A percentile compares a stretch with the other conserved stretches of the same genome.
These are phyloP conservation scores for Picochlorum costavermella DNA, from an alignment of 139 green algal genomes.

Conservation along the genomic window DNA sequence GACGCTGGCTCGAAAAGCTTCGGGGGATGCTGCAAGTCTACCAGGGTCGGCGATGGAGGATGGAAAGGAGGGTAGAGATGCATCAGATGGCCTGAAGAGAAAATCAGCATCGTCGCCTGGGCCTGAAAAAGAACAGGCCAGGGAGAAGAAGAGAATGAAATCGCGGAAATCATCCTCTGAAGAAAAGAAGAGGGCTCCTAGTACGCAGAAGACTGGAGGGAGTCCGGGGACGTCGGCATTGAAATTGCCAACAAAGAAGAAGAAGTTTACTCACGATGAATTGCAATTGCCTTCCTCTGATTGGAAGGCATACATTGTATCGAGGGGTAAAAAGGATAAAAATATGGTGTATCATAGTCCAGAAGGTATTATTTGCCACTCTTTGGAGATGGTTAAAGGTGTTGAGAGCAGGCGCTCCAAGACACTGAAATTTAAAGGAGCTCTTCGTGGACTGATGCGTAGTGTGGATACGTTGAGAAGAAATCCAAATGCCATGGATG, in stretches of 20 bases:
- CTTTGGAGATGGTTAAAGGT: background rate
- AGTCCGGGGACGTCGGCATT: background rate
- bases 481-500: background rate
- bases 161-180: background rate
- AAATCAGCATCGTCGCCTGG: too few species aligned
- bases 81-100: too few species aligned
- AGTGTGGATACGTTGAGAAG: background rate
- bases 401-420: background rate
- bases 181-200: background rate
- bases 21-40: too few species aligned
- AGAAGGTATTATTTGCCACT: background rate
- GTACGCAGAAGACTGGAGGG: background rate
- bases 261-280: background rate
- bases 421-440: background rate
- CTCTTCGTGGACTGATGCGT: background rate
- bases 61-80: too few species aligned
- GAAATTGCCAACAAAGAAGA: background rate
- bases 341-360: background rate
- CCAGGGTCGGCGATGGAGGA: too few species aligned
- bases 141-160: too few species aligned
- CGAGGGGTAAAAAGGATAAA: background rate
- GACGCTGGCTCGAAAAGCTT: too few species aligned
- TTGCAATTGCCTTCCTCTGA: background rate
- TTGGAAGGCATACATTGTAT: background rate
- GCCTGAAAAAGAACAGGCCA: too few species aligned